Evolutionary conservation across 331 rosid genomes (phyloP), one percentile per base, ranked within the genome.

Genomic region (Rhamnella rubrinervis): DNA sequence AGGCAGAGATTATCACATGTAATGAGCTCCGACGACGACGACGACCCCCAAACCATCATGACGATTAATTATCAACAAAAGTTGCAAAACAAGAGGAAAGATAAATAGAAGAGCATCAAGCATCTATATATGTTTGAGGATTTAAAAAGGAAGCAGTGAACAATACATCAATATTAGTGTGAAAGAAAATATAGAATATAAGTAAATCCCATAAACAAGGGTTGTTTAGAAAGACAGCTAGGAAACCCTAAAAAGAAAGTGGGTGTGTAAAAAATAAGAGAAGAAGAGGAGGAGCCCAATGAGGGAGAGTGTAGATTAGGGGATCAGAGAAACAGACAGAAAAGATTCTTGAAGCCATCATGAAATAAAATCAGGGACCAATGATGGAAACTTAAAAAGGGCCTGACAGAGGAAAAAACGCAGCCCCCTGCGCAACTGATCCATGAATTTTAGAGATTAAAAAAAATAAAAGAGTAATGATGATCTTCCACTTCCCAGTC

Each of bases 331-430:
- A 73, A 52, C 68, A 16, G 84, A 71, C 84, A 80, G 75, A 71
- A 68, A 80, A 71, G 78, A 75, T 80, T 80, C 84, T 60, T 57
- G 64, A 66, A 67, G 75, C 75, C 75, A 80, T 67, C 39, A 75
- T 80, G 75, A 62, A 28, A 60, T 55, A 47, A 71, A 47, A 65
- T 58, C 35, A 31, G 51, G 52, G 47, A 55, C 75, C 75, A 75
- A 75, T 75, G 75, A 80, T 39, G 80, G 66, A 71, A 26, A 58
- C 20, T 38, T 66, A 35, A 40, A 31, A 60, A 46, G 58, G 50
- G 37, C 39, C 68, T 61, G 68, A 77, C 82, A 75, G 74, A 66
- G 75, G 61, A 52, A 37, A 61, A 75, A 61, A 65, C 69, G 25
- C 39, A 59, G 23, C 57, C 38, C 60, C 63, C 15, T 52, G 53